Evolutionary conservation across 2,329 filamentous ascomycete genomes (phyloP), one percentile per base, ranked within the genome.

Genomic region (Talaromyces sp.): DNA sequence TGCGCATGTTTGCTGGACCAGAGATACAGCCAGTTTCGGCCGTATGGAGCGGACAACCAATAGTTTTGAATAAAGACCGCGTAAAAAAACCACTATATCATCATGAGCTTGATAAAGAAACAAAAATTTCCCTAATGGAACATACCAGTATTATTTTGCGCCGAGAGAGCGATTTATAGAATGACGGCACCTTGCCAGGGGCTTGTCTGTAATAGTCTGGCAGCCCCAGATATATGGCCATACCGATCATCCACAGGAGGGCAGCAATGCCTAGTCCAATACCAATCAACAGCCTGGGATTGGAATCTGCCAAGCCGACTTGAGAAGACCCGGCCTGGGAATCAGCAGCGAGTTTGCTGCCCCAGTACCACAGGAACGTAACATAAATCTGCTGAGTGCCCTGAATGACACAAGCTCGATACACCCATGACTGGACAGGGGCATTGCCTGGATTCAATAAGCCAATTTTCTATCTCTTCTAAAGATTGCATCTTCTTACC

Each of bases 321-420:
- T 56, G 53, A 1, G 44, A 57, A n/a, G 53, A 57, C 1, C 61
- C 63, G 50, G 56, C 56, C 23, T 63, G 55, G 12, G 56, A 56
- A 14, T 33, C 51, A 28, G 63, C 50, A 33, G 63, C 61, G 7
- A 65, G 18, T 7, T 79, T 81, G 59, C 74, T 75, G 77, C 83
- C 85, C 85, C 85, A 87, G 69, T 82, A 86, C 84, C 84, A 87
- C 9, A 88, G 78, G 16, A 78, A 81, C 7, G 83, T 79, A 59
- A 85, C 79, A 68, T 87, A 87, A 61, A 86, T 75, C 67, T 87
- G 85, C 67, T 87, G 85, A 5, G 84, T 84, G 55, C 85, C 85
- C 70, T 87, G 83, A 59, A 87, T 85, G 23, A 83, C 74, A 67
- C 84, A 84, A 28, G 85, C 85, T 55, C 85, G 80, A 72, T 83